Conservation (phyloP, 31 red algal genomes). For the Bonnemaisonia californica region DNA sequence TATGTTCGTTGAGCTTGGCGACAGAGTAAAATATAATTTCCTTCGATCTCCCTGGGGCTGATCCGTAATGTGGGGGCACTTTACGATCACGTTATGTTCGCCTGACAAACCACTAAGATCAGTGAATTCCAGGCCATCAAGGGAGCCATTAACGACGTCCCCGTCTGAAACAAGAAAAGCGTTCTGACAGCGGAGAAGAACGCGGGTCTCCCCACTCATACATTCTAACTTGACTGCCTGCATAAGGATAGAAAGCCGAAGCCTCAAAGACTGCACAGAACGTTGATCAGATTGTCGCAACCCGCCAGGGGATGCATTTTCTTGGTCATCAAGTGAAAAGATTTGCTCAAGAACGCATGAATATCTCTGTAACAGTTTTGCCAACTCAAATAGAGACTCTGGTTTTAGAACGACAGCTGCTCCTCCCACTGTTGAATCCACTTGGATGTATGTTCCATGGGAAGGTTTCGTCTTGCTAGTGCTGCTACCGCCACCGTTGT, state of each 20-base stretch:
- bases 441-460: neutral
- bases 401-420: neutral
- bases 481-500: neutral
- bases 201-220: neutral
- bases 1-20: conserved; percentile 3
- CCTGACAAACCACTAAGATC: conserved; percentile 18
- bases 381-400: neutral
- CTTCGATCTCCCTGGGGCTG: neutral
- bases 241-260: neutral
- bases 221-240: conserved; percentile 2
- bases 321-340: neutral
- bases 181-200: conserved; percentile 2
- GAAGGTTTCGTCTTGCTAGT: no score
- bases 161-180: conserved; percentile 8
- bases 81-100: neutral
- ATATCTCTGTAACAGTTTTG: neutral
- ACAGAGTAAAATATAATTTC: conserved; percentile 5
- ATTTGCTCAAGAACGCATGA: neutral
- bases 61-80: no score
- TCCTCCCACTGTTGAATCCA: neutral
- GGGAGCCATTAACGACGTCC: neutral
- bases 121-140: conserved; percentile 1
- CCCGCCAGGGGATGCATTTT: no score
- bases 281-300: no score
- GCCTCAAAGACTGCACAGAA: no score